Evolutionary conservation across 352 stramenopile species (phyloP).

Genomic region (Saprolegnia diclina): DNA sequence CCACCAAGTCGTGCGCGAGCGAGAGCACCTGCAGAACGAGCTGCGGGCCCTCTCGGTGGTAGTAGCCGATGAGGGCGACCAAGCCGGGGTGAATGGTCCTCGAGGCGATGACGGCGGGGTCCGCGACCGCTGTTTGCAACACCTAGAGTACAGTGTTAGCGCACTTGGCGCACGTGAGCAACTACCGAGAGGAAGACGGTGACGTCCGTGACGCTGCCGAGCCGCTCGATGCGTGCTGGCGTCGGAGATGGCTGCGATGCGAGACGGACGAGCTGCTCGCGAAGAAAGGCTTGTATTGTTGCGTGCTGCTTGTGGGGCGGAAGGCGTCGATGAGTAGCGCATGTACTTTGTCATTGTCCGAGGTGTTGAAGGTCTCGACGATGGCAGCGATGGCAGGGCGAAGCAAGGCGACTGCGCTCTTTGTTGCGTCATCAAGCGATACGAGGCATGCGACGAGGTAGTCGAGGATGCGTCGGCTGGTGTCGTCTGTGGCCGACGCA

Average conservation of each 20-base stretch:
- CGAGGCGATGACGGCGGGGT: neutral
- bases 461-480: neutral
- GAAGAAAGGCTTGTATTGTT: neutral
- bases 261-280: neutral
- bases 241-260: neutral
- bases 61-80: neutral
- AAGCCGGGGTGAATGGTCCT: neutral
- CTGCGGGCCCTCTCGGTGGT: neutral
- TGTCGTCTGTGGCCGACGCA: no score
- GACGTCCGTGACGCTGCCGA: neutral
- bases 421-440: neutral
- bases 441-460: constrained; percentile 2
- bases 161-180: neutral
- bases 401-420: neutral
- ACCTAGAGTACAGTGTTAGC: neutral
- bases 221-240: neutral
- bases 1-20: neutral
- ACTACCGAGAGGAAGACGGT: neutral
- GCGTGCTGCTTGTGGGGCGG: neutral
- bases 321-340: neutral
- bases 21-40: neutral
- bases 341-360: neutral
- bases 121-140: neutral
- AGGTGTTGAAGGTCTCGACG: neutral
- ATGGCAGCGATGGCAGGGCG: neutral